Conservation (phyloP, 2,329 filamentous ascomycete species). For the Coniochaeta pulveracea region DNA sequence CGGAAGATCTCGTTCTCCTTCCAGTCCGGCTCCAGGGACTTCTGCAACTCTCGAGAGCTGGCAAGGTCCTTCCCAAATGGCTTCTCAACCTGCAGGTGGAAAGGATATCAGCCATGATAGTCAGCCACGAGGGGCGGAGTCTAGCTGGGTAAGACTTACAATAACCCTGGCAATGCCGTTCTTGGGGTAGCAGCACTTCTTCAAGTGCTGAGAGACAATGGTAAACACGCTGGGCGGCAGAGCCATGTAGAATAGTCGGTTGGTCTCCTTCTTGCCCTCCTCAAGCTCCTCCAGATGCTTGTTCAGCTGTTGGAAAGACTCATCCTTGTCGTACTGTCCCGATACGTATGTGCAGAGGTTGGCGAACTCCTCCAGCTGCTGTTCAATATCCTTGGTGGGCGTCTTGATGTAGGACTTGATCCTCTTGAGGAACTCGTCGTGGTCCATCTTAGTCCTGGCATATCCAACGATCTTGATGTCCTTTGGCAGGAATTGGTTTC, state of each 20-base stretch:
- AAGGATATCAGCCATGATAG: background rate
- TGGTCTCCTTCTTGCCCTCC: conserved; percentile 67
- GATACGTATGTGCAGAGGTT: conserved; percentile 83
- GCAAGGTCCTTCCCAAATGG: conserved; percentile 95
- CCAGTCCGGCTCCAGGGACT: conserved; percentile 94
- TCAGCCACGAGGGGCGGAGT: background rate
- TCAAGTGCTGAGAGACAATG: conserved; percentile 91
- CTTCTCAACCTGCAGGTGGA: conserved; percentile 76
- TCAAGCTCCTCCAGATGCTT: conserved; percentile 81
- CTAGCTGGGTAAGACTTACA: conserved; percentile 44
- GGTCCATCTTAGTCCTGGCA: conserved; percentile 99
- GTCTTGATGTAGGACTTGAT: conserved; percentile 99
- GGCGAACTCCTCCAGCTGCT: conserved; percentile 87
- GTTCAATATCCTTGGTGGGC: conserved; percentile 92
- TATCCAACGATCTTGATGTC: conserved; percentile 97
- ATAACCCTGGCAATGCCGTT: conserved; percentile 89
- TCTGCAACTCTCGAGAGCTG: conserved; percentile 89
- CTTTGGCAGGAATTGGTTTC: conserved; percentile 97
- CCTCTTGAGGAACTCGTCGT: conserved; percentile 84
- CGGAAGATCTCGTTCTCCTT: conserved; percentile 98
- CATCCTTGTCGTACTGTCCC: conserved; percentile 96
- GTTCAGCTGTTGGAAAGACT: conserved; percentile 78
- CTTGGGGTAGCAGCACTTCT: conserved; percentile 91
- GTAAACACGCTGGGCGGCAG: conserved; percentile 96
- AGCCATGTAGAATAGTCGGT: conserved; percentile 99